Conservation (phyloP, 306 rosid genomes). For the Lablab purpureus region DNA sequence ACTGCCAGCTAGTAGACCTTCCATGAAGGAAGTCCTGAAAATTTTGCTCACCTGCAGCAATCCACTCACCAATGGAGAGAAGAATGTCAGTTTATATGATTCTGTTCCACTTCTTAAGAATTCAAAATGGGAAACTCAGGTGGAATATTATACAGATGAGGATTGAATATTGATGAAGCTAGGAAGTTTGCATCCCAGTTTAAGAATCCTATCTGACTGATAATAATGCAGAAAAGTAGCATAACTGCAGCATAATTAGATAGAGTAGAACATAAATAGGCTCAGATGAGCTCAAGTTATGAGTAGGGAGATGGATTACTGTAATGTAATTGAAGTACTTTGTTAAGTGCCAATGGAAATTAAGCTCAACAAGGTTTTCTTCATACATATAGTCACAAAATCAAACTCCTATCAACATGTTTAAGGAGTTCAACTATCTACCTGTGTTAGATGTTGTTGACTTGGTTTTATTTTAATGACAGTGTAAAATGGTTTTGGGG, state of each 20-base stretch:
- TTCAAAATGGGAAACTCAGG: slow-evolving; percentile 45
- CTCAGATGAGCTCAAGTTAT: slow-evolving; percentile 2
- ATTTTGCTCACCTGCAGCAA: slow-evolving; percentile 49
- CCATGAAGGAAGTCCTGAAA: slow-evolving; percentile 74
- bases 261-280: neutral
- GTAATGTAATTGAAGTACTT: slow-evolving; percentile 25
- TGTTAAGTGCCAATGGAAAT: neutral
- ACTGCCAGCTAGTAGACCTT: slow-evolving; percentile 66
- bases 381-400: too few relatives aligned
- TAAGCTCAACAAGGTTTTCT: neutral
- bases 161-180: neutral
- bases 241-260: neutral
- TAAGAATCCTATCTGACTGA: neutral
- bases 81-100: slow-evolving; percentile 30
- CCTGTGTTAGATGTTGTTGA: too few relatives aligned
- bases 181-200: neutral
- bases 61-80: slow-evolving; percentile 34
- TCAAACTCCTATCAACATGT: too few relatives aligned
- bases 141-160: slow-evolving; percentile 33
- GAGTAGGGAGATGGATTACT: slow-evolving; percentile 1
- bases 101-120: slow-evolving; percentile 65
- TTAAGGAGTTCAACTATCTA: too few relatives aligned
- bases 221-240: slow-evolving; percentile 3
- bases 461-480: too few relatives aligned
- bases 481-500: slow-evolving; percentile 5